Conservation (phyloP, 1,139 yeast species). For the Pichia terricola region DNA sequence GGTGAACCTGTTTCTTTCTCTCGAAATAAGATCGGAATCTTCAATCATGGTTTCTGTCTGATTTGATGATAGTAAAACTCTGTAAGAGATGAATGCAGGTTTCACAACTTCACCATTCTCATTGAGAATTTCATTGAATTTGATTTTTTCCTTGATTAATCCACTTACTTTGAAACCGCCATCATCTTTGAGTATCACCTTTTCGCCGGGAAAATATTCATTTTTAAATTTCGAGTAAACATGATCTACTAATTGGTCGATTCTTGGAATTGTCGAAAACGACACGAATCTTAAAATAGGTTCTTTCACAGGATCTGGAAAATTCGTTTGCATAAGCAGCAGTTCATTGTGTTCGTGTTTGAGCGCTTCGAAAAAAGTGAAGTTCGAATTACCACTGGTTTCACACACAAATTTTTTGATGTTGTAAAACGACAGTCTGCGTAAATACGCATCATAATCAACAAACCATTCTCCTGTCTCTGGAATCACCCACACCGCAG, state of each 20-base stretch:
- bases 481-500: constrained; percentile 68
- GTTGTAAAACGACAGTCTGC: constrained; percentile 59
- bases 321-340: constrained; percentile 62
- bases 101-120: constrained; percentile 36
- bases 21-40: constrained; percentile 50
- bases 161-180: constrained; percentile 31
- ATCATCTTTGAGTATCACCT: constrained; percentile 46
- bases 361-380: constrained; percentile 83
- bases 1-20: constrained; percentile 84
- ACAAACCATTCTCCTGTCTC: constrained; percentile 84
- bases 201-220: constrained; percentile 90
- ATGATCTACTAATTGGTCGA: constrained; percentile 81
- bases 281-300: constrained; percentile 81
- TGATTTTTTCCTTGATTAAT: constrained; percentile 50
- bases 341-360: constrained; percentile 66
- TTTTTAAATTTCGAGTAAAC: constrained; percentile 66
- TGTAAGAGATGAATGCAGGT: constrained; percentile 60
- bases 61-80: constrained; percentile 34
- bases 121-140: constrained; percentile 35
- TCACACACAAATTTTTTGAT: constrained; percentile 86
- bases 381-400: constrained; percentile 86
- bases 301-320: constrained; percentile 87
- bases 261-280: constrained; percentile 72
- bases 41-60: constrained; percentile 46
- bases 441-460: constrained; percentile 64